phyloP scores from a whole-genome alignment of 2,329 filamentous ascomycete species.

The Verticillium dahliae region DNA sequence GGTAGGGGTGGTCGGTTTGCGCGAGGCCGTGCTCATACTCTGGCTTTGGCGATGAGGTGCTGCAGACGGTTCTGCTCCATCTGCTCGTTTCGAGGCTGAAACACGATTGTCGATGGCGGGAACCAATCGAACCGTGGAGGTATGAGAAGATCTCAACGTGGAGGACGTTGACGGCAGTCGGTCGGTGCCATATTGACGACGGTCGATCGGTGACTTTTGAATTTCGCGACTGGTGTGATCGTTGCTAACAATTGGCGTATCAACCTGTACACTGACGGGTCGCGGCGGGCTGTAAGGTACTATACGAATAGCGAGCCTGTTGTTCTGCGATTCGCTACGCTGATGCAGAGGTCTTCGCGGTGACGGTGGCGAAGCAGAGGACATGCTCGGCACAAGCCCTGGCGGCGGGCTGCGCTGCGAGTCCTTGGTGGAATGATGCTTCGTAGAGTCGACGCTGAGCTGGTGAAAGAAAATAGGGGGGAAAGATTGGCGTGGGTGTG shows the following conservation, averaged over 20 bases:
- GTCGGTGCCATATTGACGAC: background rate
- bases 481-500: background rate
- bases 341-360: slow-evolving; percentile 28
- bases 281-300: slow-evolving; percentile 43
- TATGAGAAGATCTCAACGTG: background rate
- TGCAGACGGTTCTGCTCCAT: background rate
- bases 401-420: background rate
- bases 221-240: slow-evolving; percentile 1
- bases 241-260: background rate
- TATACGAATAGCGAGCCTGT: slow-evolving; percentile 35
- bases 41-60: background rate
- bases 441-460: background rate
- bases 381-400: slow-evolving; percentile 14
- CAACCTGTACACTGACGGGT: slow-evolving; percentile 11
- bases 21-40: slow-evolving; percentile 22
- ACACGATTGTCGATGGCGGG: slow-evolving; percentile 28
- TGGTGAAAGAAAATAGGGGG: background rate
- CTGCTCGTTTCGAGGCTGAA: slow-evolving; percentile 36
- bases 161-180: background rate
- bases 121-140: slow-evolving; percentile 25
- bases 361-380: slow-evolving; percentile 17
- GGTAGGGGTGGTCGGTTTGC: slow-evolving; percentile 24
- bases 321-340: slow-evolving; percentile 33
- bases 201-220: background rate
- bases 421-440: background rate